Evolutionary conservation across 441 rosid genomes (phyloP), one percentile per base, ranked within the genome.

Genomic region (Dalechampia spathulata): DNA sequence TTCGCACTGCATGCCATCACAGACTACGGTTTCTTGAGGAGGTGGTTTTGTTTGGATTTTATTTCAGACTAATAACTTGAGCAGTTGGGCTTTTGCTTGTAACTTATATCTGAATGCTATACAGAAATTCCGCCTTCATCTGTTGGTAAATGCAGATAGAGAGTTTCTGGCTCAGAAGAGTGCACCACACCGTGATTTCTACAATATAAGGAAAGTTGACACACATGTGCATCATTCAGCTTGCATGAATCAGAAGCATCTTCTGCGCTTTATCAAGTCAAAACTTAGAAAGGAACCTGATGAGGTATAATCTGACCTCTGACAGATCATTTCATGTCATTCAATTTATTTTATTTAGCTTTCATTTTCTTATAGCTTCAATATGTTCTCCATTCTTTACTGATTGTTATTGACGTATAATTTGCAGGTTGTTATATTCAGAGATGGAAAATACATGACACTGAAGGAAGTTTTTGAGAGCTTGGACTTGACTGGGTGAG

Each of bases 231-330:
- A 85, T 72, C 92, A 85, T 67, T 82, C 92, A 58, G 88, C 92
- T 20, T 85, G 92, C 72, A 85, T 82, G 92, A 85, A 85, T 75
- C 88, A 79, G 73, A 85, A 82, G 67, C 92, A 85, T 76, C 88
- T 85, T 16, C 66, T 85, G 57, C 71, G 81, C 39, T 85, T 85
- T 76, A 85, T 85, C 61, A 79, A 85, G 72, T 85, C 88, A 32
- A 85, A 85, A 60, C 72, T 82, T 57, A 66, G 71, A 66, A 82
- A 78, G 70, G 88, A 85, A 69, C 87, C 88, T 38, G 88, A 85
- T 65, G 88, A 85, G 81, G 92, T 82, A 62, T 55, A 56, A 16
- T 64, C 6, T 28, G 19, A 51, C 61, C 19, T 64, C 51, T 2
- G 49, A 52, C 52, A 2, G 22, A 54, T 32, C 53, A 30, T 30